phyloP scores from a whole-genome alignment of 2,329 filamentous ascomycete species.

The Fusarium liriodendri region DNA sequence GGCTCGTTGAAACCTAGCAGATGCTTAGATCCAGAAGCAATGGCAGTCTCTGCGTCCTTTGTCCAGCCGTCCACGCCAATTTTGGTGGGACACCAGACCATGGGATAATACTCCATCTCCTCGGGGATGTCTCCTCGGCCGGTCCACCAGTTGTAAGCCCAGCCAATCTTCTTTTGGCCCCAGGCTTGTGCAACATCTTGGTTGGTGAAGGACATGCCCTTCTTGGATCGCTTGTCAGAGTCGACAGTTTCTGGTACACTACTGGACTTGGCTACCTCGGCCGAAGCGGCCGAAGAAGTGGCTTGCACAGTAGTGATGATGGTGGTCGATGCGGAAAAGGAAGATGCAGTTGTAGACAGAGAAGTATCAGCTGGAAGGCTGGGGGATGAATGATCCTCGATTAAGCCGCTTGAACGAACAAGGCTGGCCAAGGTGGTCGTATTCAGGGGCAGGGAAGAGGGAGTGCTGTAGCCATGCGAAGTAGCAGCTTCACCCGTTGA shows the following conservation, averaged over 20 bases:
- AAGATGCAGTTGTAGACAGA: neutral
- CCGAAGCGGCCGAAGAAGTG: neutral
- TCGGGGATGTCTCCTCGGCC: neutral
- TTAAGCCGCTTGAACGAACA: neutral
- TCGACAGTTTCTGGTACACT: neutral
- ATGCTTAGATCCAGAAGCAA: neutral
- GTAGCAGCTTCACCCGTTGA: neutral
- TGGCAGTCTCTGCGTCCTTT: neutral
- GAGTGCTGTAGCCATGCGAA: neutral
- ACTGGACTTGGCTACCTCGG: neutral
- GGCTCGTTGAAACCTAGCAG: neutral
- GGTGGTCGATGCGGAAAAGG: neutral
- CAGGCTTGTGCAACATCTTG: neutral
- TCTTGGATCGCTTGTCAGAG: neutral
- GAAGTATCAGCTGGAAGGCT: neutral
- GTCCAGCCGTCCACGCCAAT: neutral
- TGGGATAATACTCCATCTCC: neutral
- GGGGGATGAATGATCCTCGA: neutral
- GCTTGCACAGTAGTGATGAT: neutral
- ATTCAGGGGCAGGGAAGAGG: neutral
- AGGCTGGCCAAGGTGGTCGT: neutral
- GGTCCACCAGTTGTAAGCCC: neutral
- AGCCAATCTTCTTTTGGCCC: neutral
- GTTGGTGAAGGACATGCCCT: neutral
- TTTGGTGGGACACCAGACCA: neutral